phyloP scores from a whole-genome alignment of 148 eudicot genomes.

The Rhododendron ovatum region DNA sequence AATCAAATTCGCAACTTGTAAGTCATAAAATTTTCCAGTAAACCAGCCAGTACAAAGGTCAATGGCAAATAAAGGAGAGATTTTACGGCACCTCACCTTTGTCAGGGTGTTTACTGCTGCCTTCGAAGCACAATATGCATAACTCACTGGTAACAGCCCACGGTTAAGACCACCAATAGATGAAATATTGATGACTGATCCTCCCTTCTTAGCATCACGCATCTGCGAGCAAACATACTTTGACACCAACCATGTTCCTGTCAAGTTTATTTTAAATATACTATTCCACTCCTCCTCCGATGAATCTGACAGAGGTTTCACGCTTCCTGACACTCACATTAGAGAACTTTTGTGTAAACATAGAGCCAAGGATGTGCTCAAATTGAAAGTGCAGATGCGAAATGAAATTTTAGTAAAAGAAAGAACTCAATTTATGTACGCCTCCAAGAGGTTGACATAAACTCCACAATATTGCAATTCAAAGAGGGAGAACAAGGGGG shows the following conservation, averaged over 20 bases:
- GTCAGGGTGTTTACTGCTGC: slow-evolving; percentile 35
- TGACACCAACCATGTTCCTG: slow-evolving; percentile 41
- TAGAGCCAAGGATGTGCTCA: background rate
- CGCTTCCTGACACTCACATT: slow-evolving; percentile 19
- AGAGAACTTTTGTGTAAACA: background rate
- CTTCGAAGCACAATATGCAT: slow-evolving; percentile 38
- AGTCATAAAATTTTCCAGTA: background rate
- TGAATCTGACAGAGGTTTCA: slow-evolving; percentile 24
- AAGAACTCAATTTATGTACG: background rate
- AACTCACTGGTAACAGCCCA: slow-evolving; percentile 25
- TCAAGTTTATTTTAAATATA: slow-evolving; percentile 28
- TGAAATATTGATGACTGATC: slow-evolving; percentile 40
- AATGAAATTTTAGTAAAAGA: background rate
- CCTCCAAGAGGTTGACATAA: background rate
- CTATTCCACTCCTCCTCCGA: slow-evolving; percentile 35
- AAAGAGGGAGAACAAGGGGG: background rate
- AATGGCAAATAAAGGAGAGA: background rate
- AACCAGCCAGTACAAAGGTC: background rate
- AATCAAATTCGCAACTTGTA: background rate
- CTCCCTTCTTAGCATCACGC: slow-evolving; percentile 30
- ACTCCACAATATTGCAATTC: background rate
- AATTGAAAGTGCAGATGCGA: background rate
- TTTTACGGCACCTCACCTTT: slow-evolving; percentile 22
- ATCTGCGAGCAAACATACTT: slow-evolving; percentile 35
- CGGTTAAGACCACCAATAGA: slow-evolving; percentile 42